phyloP scores from a whole-genome alignment of 2,329 filamentous ascomycete genomes.

The Alternaria atra region DNA sequence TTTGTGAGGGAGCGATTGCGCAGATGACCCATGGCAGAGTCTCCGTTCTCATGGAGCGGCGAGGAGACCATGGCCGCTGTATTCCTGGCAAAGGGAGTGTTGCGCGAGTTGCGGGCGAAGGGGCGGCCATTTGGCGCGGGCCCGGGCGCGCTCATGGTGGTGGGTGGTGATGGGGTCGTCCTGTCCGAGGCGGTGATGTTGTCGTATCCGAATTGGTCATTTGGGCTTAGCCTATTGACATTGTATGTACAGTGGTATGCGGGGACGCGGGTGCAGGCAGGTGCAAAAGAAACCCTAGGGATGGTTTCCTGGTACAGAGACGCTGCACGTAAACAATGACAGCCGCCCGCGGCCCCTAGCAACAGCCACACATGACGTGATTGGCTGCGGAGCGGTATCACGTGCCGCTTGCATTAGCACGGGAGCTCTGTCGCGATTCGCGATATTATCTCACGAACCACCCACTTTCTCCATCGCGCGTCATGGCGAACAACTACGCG shows the following conservation, averaged over 20 bases:
- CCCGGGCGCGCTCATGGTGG: constrained; percentile 63
- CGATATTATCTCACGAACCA: not conserved
- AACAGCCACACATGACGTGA: constrained; percentile 16
- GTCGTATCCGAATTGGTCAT: not conserved
- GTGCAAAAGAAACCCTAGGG: constrained; percentile 1
- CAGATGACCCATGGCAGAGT: constrained; percentile 62
- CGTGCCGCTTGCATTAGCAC: constrained; percentile 12
- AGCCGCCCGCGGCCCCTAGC: constrained; percentile 18
- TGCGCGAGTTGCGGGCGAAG: constrained; percentile 69
- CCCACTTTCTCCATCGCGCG: constrained; percentile 16
- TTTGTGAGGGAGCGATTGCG: constrained; percentile 72
- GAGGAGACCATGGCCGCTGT: constrained; percentile 73
- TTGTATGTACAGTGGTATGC: constrained; percentile 24
- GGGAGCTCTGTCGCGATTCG: not conserved
- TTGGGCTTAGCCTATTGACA: constrained; percentile 22
- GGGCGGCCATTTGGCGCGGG: constrained; percentile 70
- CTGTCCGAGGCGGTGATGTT: not conserved
- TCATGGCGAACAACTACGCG: constrained; percentile 44
- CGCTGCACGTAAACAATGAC: constrained; percentile 17
- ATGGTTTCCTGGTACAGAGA: not conserved
- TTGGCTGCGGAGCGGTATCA: constrained; percentile 5
- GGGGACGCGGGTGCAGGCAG: constrained; percentile 6
- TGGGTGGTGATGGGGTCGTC: constrained; percentile 32
- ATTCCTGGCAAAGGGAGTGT: constrained; percentile 79
- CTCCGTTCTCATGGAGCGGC: constrained; percentile 56